A percentile compares a stretch with the other conserved stretches of the same genome.
Conservation (phyloP, 495 filamentous ascomycete species). For the Sphaerosporella brunnea region DNA sequence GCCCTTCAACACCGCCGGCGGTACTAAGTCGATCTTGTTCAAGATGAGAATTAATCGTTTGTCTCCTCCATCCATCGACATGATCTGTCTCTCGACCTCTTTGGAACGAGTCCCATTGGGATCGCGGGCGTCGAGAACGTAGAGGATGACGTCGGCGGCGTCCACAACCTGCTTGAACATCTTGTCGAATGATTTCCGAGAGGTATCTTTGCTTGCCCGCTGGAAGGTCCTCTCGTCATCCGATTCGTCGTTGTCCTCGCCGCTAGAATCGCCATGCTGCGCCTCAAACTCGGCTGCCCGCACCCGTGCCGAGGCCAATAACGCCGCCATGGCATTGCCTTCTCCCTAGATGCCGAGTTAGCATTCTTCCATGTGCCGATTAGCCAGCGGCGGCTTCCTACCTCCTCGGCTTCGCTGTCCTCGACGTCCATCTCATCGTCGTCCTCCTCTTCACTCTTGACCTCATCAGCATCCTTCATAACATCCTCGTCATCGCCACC, state of each 20-base stretch:
- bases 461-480: slow-evolving; percentile 29
- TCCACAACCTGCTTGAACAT: slow-evolving; percentile 91
- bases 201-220: slow-evolving; percentile 43
- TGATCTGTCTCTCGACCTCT: slow-evolving; percentile 75
- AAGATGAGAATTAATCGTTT: slow-evolving; percentile 86
- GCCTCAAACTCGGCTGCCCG: slow-evolving; percentile 63
- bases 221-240: slow-evolving; percentile 34
- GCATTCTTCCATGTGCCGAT: too few species aligned
- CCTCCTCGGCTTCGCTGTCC: slow-evolving; percentile 13
- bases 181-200: slow-evolving; percentile 78
- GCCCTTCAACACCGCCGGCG: slow-evolving; percentile 55
- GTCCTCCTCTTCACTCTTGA: slow-evolving; percentile 31
- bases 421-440: slow-evolving; percentile 32
- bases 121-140: slow-evolving; percentile 86
- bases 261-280: slow-evolving; percentile 24
- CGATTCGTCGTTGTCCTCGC: slow-evolving; percentile 40
- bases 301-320: slow-evolving; percentile 77
- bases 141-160: slow-evolving; percentile 75
- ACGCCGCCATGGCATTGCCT: slow-evolving; percentile 78
- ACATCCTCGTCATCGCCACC: slow-evolving; percentile 29
- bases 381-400: too few species aligned
- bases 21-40: slow-evolving; percentile 93
- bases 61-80: slow-evolving; percentile 61
- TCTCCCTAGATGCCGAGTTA: too few species aligned
- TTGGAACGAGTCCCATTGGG: slow-evolving; percentile 80